A percentile compares a stretch with the other conserved stretches of the same genome.
Conservation (phyloP, 352 stramenopile genomes). For the Globisporangium paddicum region DNA sequence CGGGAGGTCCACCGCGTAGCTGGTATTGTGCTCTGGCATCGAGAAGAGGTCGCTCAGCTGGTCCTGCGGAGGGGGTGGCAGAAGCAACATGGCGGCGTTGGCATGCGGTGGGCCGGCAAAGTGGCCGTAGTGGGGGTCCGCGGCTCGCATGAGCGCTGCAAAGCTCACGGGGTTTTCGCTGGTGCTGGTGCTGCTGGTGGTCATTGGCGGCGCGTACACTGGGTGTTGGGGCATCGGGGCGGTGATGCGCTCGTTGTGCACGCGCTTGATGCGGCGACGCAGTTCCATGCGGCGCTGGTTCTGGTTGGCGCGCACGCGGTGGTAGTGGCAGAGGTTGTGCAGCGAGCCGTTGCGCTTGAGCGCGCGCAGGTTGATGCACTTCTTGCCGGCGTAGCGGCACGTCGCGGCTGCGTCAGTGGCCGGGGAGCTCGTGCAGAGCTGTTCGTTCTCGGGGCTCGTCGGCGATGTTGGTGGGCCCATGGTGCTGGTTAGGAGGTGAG, state of each 20-base stretch:
- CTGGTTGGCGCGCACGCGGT: constrained; percentile 9
- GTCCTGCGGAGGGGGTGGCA: background rate
- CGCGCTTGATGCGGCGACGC: constrained; percentile 6
- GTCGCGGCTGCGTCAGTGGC: no score
- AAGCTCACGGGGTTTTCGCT: background rate
- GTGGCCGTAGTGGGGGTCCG: background rate
- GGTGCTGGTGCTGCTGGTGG: background rate
- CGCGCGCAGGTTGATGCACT: constrained; percentile 5
- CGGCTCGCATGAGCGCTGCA: background rate
- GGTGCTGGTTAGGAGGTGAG: no score
- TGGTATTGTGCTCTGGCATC: background rate
- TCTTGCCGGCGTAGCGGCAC: constrained; percentile 13
- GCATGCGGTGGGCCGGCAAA: background rate
- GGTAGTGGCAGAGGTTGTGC: constrained; percentile 13
- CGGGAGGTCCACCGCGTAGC: constrained; percentile 2
- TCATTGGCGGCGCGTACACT: background rate
- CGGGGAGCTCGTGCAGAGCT: no score
- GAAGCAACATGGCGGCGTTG: background rate
- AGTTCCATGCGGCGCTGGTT: constrained; percentile 16
- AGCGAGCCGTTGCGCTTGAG: constrained; percentile 12
- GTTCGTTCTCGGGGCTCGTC: no score
- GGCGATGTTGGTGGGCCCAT: no score
- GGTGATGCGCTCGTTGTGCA: background rate
- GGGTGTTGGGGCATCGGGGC: background rate
- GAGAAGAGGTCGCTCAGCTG: constrained; percentile 3